Conservation (phyloP, 805 yeast species). For the Blastobotrys robertii region DNA sequence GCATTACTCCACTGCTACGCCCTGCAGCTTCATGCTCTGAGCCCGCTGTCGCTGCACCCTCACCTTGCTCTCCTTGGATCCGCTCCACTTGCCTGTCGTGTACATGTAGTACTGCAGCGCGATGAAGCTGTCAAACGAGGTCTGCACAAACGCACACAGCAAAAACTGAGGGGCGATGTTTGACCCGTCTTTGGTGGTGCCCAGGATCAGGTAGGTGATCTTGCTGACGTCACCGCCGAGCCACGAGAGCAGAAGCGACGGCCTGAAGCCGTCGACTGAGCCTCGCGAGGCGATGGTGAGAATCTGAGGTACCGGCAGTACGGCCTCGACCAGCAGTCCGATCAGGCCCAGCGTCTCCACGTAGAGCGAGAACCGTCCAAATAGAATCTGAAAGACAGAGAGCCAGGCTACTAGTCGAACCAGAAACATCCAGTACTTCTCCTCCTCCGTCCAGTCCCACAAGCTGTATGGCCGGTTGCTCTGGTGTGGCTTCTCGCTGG, state of each 20-base stretch:
- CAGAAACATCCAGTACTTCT: constrained; percentile 55
- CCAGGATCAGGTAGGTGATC: constrained; percentile 14
- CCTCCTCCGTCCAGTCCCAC: constrained; percentile 78
- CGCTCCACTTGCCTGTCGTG: constrained; percentile 15
- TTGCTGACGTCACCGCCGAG: constrained; percentile 80
- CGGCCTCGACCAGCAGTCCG: constrained; percentile 49
- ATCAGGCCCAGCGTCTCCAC: constrained; percentile 47
- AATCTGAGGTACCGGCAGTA: constrained; percentile 42
- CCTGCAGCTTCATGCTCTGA: constrained; percentile 13
- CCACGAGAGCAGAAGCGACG: constrained; percentile 73
- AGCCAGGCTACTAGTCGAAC: constrained; percentile 35
- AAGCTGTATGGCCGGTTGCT: constrained; percentile 40
- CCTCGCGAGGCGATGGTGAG: constrained; percentile 67
- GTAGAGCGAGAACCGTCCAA: constrained; percentile 31
- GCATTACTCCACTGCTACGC: constrained; percentile 1
- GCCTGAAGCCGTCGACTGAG: constrained; percentile 69
- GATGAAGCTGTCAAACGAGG: constrained; percentile 16
- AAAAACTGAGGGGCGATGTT: constrained; percentile 19
- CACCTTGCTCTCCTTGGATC: constrained; percentile 5
- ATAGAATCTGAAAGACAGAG: constrained; percentile 32
- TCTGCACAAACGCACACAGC: constrained; percentile 19
- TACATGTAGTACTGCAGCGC: constrained; percentile 21
- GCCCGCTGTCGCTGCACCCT: constrained; percentile 16
- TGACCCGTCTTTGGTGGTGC: constrained; percentile 1
- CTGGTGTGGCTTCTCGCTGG: too few relatives aligned